Evolutionary conservation across 2,329 filamentous ascomycete species (phyloP), one percentile per base, ranked within the genome.

Genomic region (Harringtonia lauricola): DNA sequence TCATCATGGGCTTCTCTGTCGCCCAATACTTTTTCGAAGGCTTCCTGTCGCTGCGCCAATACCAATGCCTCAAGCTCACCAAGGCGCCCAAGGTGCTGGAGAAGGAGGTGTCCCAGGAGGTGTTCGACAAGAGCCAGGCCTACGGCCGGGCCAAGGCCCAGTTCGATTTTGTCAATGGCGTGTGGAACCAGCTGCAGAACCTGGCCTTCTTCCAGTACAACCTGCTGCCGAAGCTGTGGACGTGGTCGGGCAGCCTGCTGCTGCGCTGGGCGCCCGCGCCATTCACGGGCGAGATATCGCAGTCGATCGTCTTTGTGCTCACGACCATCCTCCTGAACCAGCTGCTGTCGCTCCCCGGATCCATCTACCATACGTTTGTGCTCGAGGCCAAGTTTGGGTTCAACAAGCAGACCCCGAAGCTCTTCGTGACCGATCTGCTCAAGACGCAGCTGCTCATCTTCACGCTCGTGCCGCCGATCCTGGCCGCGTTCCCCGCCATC

Each of bases 371-470:
- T 66, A 92, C 87, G 13, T 98, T 98, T 58, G 86, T 96, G 39
- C 72, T 98, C 44, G 92, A 98, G 65, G 89, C 95, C 66, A 85
- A 87, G 60, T 98, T 94, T 56, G 92, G 92, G 40, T 98, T 98
- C 77, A 98, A 98, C 67, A 98, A 98, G 70, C 88, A 95, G 72
- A 96, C 92, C 0, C 69, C 87, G 44, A 81, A 80, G 62, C 72
- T 96, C 26, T 98, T 90, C 72, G 60, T 95, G 42, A 85, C 78
- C 55, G 92, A 98, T 61, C 80, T 95, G 68, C 63, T 96, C 67
- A 98, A 98, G 73, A 81, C 83, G 28, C 88, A 95, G 62, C 72
- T 86, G 54, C 75, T 98, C 47, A 79, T 81, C 41, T 72, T 94
- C 52, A 79, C 78, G 39, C 74, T 98, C 47, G 83, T 86, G 48